Evolutionary conservation across 805 yeast genomes (phyloP), one percentile per base, ranked within the genome.

Genomic region (Alloascoidea africana): DNA sequence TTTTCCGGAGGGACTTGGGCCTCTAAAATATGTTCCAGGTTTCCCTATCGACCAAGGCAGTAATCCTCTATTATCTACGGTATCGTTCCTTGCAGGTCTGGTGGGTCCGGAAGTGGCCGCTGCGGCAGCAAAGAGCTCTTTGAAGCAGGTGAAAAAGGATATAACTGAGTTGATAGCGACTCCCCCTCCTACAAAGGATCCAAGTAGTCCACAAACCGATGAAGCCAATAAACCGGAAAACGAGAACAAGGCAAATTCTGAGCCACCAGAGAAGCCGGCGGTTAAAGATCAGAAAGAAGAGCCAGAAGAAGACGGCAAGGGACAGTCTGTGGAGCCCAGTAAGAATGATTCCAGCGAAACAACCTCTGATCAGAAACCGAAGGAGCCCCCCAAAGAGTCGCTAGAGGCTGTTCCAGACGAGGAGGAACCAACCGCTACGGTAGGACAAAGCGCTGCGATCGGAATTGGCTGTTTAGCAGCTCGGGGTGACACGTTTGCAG

Each of bases 31-130:
- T 18, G 74, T 86, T 0, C 82, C 89, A 23, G n/a, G n/a, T 8
- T 8, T n/a, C 8, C 13, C 30, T 8, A 8, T 23, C n/a, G n/a
- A 23, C n/a, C 8, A 23, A n/a, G 30, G n/a, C n/a, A n/a, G n/a
- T 8, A 23, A n/a, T 23, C 98, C 99, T 2, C 86, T 91, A 3
- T 68, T 91, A 62, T 79, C 94, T 27, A 89, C 94, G n/a, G 68
- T 91, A 44, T 78, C 95, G 11, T 91, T 87, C 56, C 63, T 91
- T 57, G 76, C 87, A 0, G 76, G 84, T 30, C 59, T 87, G 36
- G 93, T 86, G 14, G 96, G 89, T 49, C 80, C 89, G 8, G 79
- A 78, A 32, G 81, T 81, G 16, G 95, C 89, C 0, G 73, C 76
- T 39, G 85, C 87, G 6, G 94, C 94, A 23, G 78, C 93, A 4